Conservation (phyloP, 2,329 filamentous ascomycete genomes). For the Botrytis porri region DNA sequence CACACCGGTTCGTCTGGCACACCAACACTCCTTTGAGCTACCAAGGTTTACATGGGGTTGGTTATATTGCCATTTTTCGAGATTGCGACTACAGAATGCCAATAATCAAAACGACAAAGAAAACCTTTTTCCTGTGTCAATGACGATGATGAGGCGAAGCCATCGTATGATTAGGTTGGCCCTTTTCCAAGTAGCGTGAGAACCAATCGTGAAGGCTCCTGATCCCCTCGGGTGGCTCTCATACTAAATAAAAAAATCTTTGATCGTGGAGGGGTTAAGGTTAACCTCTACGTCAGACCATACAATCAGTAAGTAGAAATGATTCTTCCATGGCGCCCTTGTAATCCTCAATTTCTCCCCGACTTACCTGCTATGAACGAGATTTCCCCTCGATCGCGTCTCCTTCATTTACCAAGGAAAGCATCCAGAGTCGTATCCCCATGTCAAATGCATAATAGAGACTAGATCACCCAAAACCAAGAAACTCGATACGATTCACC, state of each 20-base stretch:
- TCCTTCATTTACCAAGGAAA: neutral
- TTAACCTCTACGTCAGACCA: neutral
- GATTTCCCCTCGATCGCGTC: neutral
- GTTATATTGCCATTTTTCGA: neutral
- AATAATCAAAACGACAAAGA: neutral
- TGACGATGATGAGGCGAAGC: slow-evolving; percentile 6
- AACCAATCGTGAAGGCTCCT: slow-evolving; percentile 9
- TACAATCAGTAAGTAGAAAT: neutral
- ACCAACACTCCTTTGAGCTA: slow-evolving; percentile 1
- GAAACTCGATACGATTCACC: slow-evolving; percentile 7
- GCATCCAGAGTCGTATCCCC: neutral
- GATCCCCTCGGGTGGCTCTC: neutral
- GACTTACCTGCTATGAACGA: neutral
- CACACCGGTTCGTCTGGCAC: slow-evolving; percentile 12
- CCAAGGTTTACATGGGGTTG: neutral
- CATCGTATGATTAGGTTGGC: slow-evolving; percentile 8
- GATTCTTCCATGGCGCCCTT: neutral
- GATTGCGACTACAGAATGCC: neutral
- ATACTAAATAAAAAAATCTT: neutral
- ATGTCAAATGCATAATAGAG: neutral
- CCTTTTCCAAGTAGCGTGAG: neutral
- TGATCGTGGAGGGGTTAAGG: neutral
- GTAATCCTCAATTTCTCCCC: no score
- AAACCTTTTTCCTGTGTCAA: neutral
- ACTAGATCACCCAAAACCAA: neutral